Base-by-base conservation (phyloP, 164 flowering plant genomes). In the Vitis labrusca region DNA sequence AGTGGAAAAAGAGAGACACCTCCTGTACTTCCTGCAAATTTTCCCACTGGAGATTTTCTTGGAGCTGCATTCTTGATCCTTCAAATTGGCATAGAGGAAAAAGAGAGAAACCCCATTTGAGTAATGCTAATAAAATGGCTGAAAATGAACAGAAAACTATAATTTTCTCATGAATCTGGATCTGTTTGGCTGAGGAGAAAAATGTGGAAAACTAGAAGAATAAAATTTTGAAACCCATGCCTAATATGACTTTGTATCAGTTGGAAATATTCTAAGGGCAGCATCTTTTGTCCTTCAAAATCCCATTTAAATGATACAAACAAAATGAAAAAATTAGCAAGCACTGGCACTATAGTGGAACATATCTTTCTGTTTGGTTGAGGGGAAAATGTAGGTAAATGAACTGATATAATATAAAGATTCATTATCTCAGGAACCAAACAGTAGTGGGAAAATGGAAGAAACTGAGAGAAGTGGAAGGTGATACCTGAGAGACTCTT, bases 401-500 rank as follows among this genome's bases (percentile, higher is more conserved):
- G 44, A 32, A 32, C 44, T 32, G 44, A 32, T 32, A 32, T 32
- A 3, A 37, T 37, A 37, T 37, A 37, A 23, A 37, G 44, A 37
- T 37, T 37, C 44, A 44, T n/a, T 61, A 29, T 61, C 64, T 13
- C 50, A 44, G 19, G 44, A 30, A 23, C 54, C 13, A 27, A 55
- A 71, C 57, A 19, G n/a, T 37, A 6, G 44, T 1, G 44, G 23
- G n/a, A 71, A 52, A 30, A 69, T 59, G n/a, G 37, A 54, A 62
- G n/a, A 2, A 53, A 55, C 59, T 4, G 6, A 32, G 13, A 16
- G 11, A 56, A 3, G 32, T 13, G 1, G 30, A 8, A 17, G 3
- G 3, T 13, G 54, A 15, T 74, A 91, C 98, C 94, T 89, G 9
- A 83, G 29, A 62, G 91, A 79, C 65, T 92, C 99, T 77, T 94